phyloP scores from a whole-genome alignment of 306 rosid genomes.

The Vicia sativa region DNA sequence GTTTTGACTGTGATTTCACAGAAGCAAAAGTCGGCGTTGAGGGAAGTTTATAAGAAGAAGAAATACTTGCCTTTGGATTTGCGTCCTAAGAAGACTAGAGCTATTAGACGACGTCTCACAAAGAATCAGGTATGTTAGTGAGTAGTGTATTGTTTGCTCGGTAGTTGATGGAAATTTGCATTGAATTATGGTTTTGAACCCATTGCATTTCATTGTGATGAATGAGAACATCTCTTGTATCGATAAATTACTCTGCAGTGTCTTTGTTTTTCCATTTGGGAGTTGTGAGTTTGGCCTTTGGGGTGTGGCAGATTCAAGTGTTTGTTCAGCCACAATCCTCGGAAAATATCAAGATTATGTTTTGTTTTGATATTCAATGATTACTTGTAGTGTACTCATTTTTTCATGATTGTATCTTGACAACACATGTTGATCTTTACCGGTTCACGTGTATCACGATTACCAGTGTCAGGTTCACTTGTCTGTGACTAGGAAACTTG shows the following conservation, averaged over 20 bases:
- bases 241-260: background rate
- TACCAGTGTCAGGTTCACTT: too few relatives aligned
- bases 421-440: background rate
- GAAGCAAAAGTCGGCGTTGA: constrained; percentile 65
- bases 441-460: too few relatives aligned
- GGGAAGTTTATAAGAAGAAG: constrained; percentile 70
- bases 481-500: background rate
- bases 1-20: constrained; percentile 69
- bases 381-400: too few relatives aligned
- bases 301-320: background rate
- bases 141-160: too few relatives aligned
- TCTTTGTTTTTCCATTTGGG: background rate
- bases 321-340: background rate
- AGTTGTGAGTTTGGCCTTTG: too few relatives aligned
- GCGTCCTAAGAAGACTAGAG: constrained; percentile 73
- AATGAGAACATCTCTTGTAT: background rate
- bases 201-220: too few relatives aligned
- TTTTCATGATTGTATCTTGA: too few relatives aligned
- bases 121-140: constrained; percentile 85
- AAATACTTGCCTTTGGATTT: constrained; percentile 66
- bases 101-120: constrained; percentile 67
- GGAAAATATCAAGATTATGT: too few relatives aligned
- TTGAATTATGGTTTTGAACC: background rate
- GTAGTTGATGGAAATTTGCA: too few relatives aligned
- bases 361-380: too few relatives aligned